Conservation (phyloP, 352 stramenopile genomes). For the Pythium aphanidermatum region DNA sequence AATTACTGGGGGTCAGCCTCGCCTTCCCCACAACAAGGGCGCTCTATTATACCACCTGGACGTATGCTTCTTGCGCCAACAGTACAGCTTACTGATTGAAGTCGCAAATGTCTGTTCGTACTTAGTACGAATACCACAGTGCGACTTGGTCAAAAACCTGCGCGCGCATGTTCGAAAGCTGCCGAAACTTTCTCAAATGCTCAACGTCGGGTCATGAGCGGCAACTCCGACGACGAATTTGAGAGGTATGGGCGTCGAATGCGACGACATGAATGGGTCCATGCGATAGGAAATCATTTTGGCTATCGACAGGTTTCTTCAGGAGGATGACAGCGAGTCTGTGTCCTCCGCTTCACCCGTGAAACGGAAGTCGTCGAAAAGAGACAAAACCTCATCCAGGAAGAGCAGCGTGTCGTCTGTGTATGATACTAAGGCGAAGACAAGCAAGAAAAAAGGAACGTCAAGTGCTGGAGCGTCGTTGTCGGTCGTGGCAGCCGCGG, state of each 20-base stretch:
- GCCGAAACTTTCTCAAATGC: slow-evolving; percentile 11
- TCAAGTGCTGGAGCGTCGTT: slow-evolving; percentile 12
- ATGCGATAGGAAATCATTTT: too few species aligned
- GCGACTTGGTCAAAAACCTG: neutral
- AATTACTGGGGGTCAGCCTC: slow-evolving; percentile 8
- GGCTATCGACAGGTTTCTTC: slow-evolving; percentile 35
- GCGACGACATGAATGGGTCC: too few species aligned
- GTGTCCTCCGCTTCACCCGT: slow-evolving; percentile 24
- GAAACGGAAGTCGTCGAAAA: slow-evolving; percentile 12
- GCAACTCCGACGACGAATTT: slow-evolving; percentile 59
- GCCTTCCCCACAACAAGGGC: slow-evolving; percentile 2
- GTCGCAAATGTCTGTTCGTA: neutral
- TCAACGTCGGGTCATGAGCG: slow-evolving; percentile 13
- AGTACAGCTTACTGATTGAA: slow-evolving; percentile 1
- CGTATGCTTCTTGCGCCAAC: neutral
- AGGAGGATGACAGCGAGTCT: slow-evolving; percentile 50
- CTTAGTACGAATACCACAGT: neutral
- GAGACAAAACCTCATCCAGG: neutral
- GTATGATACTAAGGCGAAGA: slow-evolving; percentile 11
- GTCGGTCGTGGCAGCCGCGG: slow-evolving; percentile 38
- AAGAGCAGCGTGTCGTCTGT: neutral
- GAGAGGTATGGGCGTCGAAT: slow-evolving; percentile 47
- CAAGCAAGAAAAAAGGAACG: neutral
- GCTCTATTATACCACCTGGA: neutral
- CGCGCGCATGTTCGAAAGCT: slow-evolving; percentile 1